phyloP scores from a whole-genome alignment of 2,329 filamentous ascomycete species.

The Tolypocladium tropicale region DNA sequence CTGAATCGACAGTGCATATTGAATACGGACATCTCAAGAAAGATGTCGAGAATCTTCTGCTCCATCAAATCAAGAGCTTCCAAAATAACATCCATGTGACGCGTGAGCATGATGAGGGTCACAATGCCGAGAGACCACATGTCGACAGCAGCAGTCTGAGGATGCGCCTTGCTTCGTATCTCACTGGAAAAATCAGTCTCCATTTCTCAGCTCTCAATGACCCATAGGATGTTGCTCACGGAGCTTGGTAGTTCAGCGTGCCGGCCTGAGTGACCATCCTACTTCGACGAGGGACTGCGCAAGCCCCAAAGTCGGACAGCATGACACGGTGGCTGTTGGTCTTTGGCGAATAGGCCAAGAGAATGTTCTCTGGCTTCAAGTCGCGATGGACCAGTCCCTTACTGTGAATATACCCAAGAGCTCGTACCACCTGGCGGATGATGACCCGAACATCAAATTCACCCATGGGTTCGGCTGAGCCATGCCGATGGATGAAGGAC shows the following conservation, averaged over 20 bases:
- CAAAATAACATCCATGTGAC: constrained; percentile 8
- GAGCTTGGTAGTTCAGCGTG: constrained; percentile 36
- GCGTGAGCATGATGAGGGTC: constrained; percentile 24
- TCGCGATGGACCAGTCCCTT: constrained; percentile 42
- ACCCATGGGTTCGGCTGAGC: constrained; percentile 11
- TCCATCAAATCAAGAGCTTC: constrained; percentile 16
- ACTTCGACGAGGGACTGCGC: constrained; percentile 28
- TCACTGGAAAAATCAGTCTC: constrained; percentile 24
- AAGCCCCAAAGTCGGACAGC: constrained; percentile 42
- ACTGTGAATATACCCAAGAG: constrained; percentile 36
- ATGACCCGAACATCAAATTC: constrained; percentile 35
- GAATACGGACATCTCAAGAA: constrained; percentile 9
- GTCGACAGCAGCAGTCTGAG: constrained; percentile 30
- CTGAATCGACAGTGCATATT: constrained; percentile 10
- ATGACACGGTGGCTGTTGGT: constrained; percentile 33
- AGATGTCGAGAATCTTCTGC: constrained; percentile 13
- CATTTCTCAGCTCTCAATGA: neutral
- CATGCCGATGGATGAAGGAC: constrained; percentile 32
- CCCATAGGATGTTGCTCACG: constrained; percentile 25
- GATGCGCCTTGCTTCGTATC: constrained; percentile 11
- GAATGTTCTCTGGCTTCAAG: constrained; percentile 43
- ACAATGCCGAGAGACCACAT: constrained; percentile 44
- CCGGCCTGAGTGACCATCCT: constrained; percentile 35
- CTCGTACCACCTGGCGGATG: constrained; percentile 35
- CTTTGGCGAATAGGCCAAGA: constrained; percentile 35